Evolutionary conservation across 441 rosid genomes (phyloP).

Genomic region (Syzygium syzygioides): DNA sequence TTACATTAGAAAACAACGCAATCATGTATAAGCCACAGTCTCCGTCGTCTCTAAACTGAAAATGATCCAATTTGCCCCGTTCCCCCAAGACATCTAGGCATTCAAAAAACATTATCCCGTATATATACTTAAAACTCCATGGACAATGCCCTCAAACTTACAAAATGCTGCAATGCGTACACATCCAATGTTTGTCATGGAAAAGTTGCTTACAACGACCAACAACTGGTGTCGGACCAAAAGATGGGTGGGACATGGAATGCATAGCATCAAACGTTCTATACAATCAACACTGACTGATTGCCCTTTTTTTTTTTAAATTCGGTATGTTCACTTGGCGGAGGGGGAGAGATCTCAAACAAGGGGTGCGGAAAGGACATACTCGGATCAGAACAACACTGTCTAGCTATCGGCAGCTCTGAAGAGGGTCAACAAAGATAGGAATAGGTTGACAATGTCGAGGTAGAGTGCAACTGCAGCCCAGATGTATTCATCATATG

Average conservation of each 20-base stretch:
- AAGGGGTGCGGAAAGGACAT: background rate
- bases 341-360: background rate
- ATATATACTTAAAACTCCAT: background rate
- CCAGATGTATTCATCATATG: constrained; percentile 83
- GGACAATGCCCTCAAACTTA: background rate
- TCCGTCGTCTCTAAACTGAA: background rate
- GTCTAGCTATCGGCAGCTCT: constrained; percentile 51
- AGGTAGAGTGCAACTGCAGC: constrained; percentile 68
- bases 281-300: background rate
- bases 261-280: background rate
- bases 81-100: background rate
- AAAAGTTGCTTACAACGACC: background rate
- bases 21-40: background rate
- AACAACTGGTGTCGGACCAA: background rate
- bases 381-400: background rate
- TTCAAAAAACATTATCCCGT: background rate
- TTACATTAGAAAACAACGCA: background rate
- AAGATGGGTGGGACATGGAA: background rate
- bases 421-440: constrained; percentile 50
- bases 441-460: constrained; percentile 72
- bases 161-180: background rate
- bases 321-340: background rate
- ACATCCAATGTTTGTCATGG: background rate
- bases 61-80: background rate
- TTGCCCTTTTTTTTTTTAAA: background rate